Evolutionary conservation across 1,284 basidiomycete species (phyloP), one percentile per base, ranked within the genome.

Genomic region (Peniophora sp.): DNA sequence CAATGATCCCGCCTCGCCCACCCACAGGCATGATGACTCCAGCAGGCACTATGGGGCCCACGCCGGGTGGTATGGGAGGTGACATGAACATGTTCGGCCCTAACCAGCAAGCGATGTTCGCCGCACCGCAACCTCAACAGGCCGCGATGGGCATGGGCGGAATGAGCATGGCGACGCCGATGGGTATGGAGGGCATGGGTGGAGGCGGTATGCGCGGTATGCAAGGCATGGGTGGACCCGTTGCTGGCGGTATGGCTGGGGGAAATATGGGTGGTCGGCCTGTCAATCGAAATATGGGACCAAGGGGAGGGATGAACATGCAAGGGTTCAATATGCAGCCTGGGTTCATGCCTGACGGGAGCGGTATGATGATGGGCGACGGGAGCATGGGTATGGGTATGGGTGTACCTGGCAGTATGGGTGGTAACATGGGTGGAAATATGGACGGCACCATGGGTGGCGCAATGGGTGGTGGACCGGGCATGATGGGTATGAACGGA

Each of bases 41-140:
- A 47, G 55, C 62, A 58, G 34, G 53, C 49, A 23, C 32, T 24
- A 47, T 48, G 19, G 48, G 44, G 20, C 39, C 39, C 5, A 22
- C 5, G 5, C 39, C 39, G n/a, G 39, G 55, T 46, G 50, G 25
- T 56, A 49, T 16, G 51, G 47, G 27, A 35, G 16, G 19, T 46
- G 50, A 3, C 53, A 53, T 22, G 43, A 50, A 24, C 57, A 55
- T 25, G 47, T 53, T n/a, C 52, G 52, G 44, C 48, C 53, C 24
- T 53, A 71, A 32, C 73, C 73, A 17, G 73, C 79, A 67, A 52
- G 54, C 32, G 51, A 53, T 34, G 68, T 75, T 32, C 12, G 27
- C 27, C 27, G 27, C 27, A 12, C 27, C 27, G 12, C 27, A 32
- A 6, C 27, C 27, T 32, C 27, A 32, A 32, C 27, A 32, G 27